A percentile compares a stretch with the other conserved stretches of the same genome.
Evolutionary conservation across 495 filamentous ascomycete species (phyloP).

Genomic region (Penicillium desertorum): DNA sequence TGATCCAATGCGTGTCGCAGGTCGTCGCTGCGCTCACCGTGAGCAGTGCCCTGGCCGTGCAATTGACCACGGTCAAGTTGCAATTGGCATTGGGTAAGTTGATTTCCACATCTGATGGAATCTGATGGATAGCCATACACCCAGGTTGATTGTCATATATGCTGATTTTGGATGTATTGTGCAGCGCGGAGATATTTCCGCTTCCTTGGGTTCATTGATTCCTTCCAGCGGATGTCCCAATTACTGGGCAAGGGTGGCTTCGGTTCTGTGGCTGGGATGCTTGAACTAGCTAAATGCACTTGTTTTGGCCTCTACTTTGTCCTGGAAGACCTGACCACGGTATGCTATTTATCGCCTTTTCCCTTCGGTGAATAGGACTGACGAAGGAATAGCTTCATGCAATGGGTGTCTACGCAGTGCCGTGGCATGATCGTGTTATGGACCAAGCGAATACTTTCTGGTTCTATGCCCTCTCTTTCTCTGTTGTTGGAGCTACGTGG

Average conservation of each 20-base stretch:
- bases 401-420: constrained; percentile 40
- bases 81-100: constrained; percentile 40
- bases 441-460: constrained; percentile 65
- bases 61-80: constrained; percentile 30
- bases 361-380: constrained; percentile 1
- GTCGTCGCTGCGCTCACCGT: constrained; percentile 45
- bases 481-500: constrained; percentile 29
- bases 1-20: constrained; percentile 56
- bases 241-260: constrained; percentile 25
- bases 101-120: not conserved
- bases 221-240: constrained; percentile 50
- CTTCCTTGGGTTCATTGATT: constrained; percentile 61
- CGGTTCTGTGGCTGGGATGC: constrained; percentile 19
- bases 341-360: constrained; percentile 18
- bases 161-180: constrained; percentile 2
- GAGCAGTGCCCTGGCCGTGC: constrained; percentile 25
- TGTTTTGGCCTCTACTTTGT: constrained; percentile 43
- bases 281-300: constrained; percentile 40
- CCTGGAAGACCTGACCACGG: constrained; percentile 44
- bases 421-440: constrained; percentile 33
- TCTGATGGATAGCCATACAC: not conserved
- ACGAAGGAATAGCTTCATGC: constrained; percentile 44
- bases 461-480: constrained; percentile 55
- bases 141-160: not conserved
- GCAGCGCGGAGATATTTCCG: constrained; percentile 57